Conservation (phyloP, 352 stramenopile genomes). For the Phytopythium helicoides region DNA sequence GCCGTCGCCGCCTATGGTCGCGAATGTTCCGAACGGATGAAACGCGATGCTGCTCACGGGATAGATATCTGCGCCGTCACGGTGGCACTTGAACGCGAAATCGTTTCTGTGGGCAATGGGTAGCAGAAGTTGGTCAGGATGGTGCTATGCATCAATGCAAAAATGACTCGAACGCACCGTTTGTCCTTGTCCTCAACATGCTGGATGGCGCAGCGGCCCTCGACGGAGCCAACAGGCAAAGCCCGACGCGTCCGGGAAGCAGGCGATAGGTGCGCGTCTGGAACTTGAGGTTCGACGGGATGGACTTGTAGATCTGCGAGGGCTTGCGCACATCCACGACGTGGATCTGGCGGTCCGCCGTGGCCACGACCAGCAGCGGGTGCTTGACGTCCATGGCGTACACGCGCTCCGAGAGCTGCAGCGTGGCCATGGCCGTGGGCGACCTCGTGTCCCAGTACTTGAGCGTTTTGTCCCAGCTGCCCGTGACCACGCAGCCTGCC, state of each 20-base stretch:
- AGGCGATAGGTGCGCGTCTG: conserved; percentile 86
- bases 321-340: conserved; percentile 86
- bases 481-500: conserved; percentile 90
- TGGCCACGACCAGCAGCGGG: conserved; percentile 93
- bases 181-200: conserved; percentile 86
- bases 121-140: too few relatives aligned
- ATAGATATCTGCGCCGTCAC: conserved; percentile 85
- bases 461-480: conserved; percentile 94
- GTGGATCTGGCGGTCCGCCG: conserved; percentile 88
- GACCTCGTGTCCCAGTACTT: conserved; percentile 97
- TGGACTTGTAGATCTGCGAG: conserved; percentile 86
- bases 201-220: conserved; percentile 90
- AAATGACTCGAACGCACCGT: too few relatives aligned
- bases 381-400: conserved; percentile 95
- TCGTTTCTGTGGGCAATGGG: conserved; percentile 48
- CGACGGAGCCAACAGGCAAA: conserved; percentile 91
- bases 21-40: conserved; percentile 94
- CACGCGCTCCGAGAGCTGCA: conserved; percentile 92
- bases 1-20: conserved; percentile 93
- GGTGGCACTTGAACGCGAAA: conserved; percentile 93
- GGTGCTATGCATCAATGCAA: too few relatives aligned
- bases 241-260: conserved; percentile 86
- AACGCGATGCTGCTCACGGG: conserved; percentile 90
- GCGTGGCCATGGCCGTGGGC: conserved; percentile 80
- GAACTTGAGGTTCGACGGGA: conserved; percentile 84